A percentile compares a stretch with the other conserved stretches of the same genome.
These are phyloP conservation scores for Aspergillus brunneoviolaceus DNA, from an alignment of 2,329 filamentous ascomycete species.

Conservation along the genomic window DNA sequence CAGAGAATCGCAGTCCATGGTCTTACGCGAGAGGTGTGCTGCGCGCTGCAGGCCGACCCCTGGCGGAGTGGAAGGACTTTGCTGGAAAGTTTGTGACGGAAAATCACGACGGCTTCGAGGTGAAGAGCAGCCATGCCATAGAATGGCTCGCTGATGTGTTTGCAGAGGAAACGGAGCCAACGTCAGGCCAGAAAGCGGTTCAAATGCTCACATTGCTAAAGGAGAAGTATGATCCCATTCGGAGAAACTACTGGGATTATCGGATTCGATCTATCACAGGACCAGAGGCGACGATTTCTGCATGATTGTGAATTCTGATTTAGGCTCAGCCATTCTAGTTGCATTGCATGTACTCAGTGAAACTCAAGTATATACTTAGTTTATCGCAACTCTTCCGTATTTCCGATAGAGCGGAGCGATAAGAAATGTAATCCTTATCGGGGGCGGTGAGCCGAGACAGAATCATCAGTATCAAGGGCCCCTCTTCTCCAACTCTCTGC, in stretches of 20 bases:
- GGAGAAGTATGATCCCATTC: conserved; percentile 85
- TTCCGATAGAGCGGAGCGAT: not conserved
- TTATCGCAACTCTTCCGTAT: too few species aligned
- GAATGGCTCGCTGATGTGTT: conserved; percentile 52
- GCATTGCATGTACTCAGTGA: not conserved
- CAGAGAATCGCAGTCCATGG: conserved; percentile 94
- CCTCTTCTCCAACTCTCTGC: not conserved
- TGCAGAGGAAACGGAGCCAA: conserved; percentile 43
- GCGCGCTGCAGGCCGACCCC: conserved; percentile 58
- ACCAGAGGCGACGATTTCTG: conserved; percentile 16
- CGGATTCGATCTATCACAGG: conserved; percentile 52
- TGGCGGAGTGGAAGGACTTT: conserved; percentile 54
- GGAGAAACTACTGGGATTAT: conserved; percentile 91
- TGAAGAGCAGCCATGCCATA: conserved; percentile 60
- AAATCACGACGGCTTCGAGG: conserved; percentile 48
- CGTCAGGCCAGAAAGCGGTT: conserved; percentile 57
- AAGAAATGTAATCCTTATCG: not conserved
- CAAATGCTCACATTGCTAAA: conserved; percentile 71
- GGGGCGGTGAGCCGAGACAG: not conserved
- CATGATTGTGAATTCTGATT: conserved; percentile 13
- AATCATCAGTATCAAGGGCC: not conserved
- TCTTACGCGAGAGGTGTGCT: conserved; percentile 82
- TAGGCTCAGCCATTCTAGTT: not conserved
- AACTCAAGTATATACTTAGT: not conserved
- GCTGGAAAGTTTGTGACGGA: conserved; percentile 54